These are phyloP conservation scores for Agastache rugosa DNA, from an alignment of 257 asterid species.

Conservation along the genomic window DNA sequence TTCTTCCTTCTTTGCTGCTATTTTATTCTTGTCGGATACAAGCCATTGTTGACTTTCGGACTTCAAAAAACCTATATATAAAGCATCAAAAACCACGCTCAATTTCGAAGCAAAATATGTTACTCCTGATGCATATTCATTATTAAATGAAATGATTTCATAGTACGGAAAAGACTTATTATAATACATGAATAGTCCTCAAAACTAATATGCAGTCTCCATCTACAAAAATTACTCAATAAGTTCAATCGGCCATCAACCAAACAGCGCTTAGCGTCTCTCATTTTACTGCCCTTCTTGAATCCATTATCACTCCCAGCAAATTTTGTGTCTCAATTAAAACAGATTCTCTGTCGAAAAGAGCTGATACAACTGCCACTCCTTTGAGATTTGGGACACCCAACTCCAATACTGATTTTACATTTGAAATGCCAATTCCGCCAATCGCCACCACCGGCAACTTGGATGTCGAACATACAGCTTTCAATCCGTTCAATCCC, in stretches of 20 bases:
- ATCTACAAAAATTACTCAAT: background rate
- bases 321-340: conserved; percentile 56
- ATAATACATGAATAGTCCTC: background rate
- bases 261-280: background rate
- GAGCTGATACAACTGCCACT: conserved; percentile 91
- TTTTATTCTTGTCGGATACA: too few relatives aligned
- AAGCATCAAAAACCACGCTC: too few relatives aligned
- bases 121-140: too few relatives aligned
- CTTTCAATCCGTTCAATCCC: conserved; percentile 81
- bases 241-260: background rate
- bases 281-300: conserved; percentile 15
- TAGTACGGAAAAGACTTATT: background rate
- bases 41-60: too few relatives aligned
- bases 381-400: conserved; percentile 68
- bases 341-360: conserved; percentile 83
- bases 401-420: conserved; percentile 61
- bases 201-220: background rate
- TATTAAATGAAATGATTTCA: too few relatives aligned
- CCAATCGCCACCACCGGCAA: conserved; percentile 96
- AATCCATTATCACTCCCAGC: conserved; percentile 45
- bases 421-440: conserved; percentile 79
- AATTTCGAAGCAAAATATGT: too few relatives aligned
- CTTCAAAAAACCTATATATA: too few relatives aligned
- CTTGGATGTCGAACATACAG: conserved; percentile 67
- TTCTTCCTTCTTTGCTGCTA: too few relatives aligned